Conservation (phyloP, 2,329 filamentous ascomycete genomes). For the Exserohilum rostratum region DNA sequence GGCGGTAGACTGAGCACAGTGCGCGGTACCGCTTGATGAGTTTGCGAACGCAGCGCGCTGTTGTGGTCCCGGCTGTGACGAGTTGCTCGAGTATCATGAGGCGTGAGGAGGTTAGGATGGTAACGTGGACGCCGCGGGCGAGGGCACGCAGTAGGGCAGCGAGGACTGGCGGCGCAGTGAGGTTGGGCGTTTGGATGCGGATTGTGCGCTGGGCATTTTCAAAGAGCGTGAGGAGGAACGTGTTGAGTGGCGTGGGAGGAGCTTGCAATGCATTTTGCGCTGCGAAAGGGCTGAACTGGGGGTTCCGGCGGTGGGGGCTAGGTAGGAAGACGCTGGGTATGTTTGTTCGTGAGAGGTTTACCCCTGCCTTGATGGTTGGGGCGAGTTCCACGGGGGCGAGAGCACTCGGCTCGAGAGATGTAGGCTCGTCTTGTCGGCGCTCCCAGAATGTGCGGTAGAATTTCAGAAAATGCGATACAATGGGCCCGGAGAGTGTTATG, state of each 20-base stretch:
- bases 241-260: constrained; percentile 72
- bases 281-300: constrained; percentile 60
- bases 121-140: constrained; percentile 69
- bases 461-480: constrained; percentile 65
- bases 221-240: constrained; percentile 67
- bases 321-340: constrained; percentile 71
- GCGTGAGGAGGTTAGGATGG: constrained; percentile 68
- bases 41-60: constrained; percentile 65
- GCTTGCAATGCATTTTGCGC: constrained; percentile 56
- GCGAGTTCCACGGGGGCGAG: constrained; percentile 1
- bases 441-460: constrained; percentile 77
- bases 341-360: constrained; percentile 4
- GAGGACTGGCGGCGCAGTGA: constrained; percentile 72
- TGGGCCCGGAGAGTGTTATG: constrained; percentile 67
- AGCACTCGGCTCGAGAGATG: background rate
- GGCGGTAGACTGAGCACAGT: constrained; percentile 22
- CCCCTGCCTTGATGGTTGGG: constrained; percentile 3
- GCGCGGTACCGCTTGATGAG: constrained; percentile 63
- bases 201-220: constrained; percentile 63
- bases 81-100: constrained; percentile 83
- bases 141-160: constrained; percentile 67
- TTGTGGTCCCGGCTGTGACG: constrained; percentile 78
- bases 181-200: constrained; percentile 77
- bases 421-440: constrained; percentile 24
- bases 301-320: constrained; percentile 74